phyloP scores from a whole-genome alignment of 257 asterid genomes.

The Leptodermis oblonga region DNA sequence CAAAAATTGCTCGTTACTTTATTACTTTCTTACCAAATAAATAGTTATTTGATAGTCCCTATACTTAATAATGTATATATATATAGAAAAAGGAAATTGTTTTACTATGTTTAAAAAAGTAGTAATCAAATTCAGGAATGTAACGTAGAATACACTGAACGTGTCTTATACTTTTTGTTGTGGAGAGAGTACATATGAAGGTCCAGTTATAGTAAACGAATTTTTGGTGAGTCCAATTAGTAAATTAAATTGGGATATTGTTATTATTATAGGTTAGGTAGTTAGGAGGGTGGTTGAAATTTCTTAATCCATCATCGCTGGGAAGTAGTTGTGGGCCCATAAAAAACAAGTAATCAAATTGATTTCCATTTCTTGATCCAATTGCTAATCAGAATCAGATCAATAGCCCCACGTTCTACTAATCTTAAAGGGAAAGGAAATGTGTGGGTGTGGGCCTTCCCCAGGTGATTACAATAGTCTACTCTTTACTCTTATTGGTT shows the following conservation, averaged over 20 bases:
- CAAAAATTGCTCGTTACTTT: no score
- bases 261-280: conserved; percentile 40
- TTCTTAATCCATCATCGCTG: conserved; percentile 27
- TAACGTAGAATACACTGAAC: no score
- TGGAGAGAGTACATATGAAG: no score
- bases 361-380: background rate
- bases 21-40: no score
- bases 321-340: background rate
- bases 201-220: no score
- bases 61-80: no score
- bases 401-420: background rate
- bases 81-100: no score
- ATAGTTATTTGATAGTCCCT: no score
- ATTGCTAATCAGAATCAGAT: background rate
- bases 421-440: background rate
- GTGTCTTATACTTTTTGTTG: no score
- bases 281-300: conserved; percentile 30
- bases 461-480: background rate
- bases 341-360: background rate
- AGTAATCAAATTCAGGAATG: no score
- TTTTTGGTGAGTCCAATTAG: background rate
- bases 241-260: conserved; percentile 10
- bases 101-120: no score
- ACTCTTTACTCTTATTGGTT: background rate
- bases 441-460: background rate